Evolutionary conservation across 768 basidiomycete genomes (phyloP), one percentile per base, ranked within the genome.

Genomic region (Hygrophorus russula): DNA sequence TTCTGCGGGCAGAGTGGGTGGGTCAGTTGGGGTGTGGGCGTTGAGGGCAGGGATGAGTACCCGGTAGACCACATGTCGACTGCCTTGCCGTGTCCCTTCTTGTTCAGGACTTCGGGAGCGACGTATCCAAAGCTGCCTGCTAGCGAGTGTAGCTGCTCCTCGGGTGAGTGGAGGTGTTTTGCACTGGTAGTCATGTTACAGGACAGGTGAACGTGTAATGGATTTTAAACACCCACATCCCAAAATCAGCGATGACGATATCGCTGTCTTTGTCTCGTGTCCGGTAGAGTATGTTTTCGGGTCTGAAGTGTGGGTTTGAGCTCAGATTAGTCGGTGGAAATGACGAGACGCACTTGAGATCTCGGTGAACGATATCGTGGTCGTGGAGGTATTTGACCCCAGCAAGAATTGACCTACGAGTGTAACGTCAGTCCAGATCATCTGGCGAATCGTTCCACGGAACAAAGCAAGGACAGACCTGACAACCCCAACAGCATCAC

Each of bases 1-100:
- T 76, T 0, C 92, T 93, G 34, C 5, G 20, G 2, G 4, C 5
- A 11, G 9, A 13, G 17, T 50, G 14, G 30, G 29, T 20, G n/a
- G 32, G 44, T 9, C 7, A 5, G 18, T 27, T 14, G 45, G 20
- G n/a, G 2, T 32, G 8, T n/a, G 15, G 24, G 11, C 15, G 11
- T 18, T 36, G 41, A 47, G 50, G 36, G 38, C 12, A 36, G 33
- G 19, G n/a, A 34, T 35, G 35, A 77, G 31, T 50, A 89, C 89
- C 94, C 96, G 4, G 80, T 81, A 20, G 83, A 80, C 96, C 96
- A 98, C 13, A 96, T 63, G 59, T 98, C 96, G 5, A 96, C 93
- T 2, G 87, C 78, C 56, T 89, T 91, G 36, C 91, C 81, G 55
- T 99, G 93, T 0, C 88, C 89, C n/a, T 69, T 59, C 51, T 83